phyloP scores from a whole-genome alignment of 1,284 basidiomycete genomes.

The Cutaneotrichosporon dermatis region DNA sequence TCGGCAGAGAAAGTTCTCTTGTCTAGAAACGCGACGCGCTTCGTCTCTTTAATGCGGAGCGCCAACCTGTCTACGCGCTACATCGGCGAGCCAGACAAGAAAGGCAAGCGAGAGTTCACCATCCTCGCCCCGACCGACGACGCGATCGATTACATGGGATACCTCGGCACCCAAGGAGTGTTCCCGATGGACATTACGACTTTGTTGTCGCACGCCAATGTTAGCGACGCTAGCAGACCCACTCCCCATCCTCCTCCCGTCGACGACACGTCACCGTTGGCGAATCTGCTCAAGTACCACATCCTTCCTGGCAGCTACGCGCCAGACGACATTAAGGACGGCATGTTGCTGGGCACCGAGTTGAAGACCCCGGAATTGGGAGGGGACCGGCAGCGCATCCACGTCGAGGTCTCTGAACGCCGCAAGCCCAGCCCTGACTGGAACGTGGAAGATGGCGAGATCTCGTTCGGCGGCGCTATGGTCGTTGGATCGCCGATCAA shows the following conservation, averaged over 20 bases:
- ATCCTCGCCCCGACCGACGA: constrained; percentile 88
- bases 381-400: constrained; percentile 66
- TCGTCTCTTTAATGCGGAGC: constrained; percentile 81
- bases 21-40: constrained; percentile 79
- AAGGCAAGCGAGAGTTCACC: constrained; percentile 55
- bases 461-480: constrained; percentile 79
- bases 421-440: constrained; percentile 46
- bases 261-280: constrained; percentile 33
- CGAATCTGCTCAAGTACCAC: constrained; percentile 61
- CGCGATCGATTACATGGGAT: constrained; percentile 55
- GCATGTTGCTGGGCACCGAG: constrained; percentile 72
- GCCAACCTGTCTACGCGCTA: constrained; percentile 65
- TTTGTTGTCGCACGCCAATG: not conserved
- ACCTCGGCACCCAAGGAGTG: constrained; percentile 1
- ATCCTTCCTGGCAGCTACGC: constrained; percentile 74
- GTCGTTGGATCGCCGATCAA: constrained; percentile 63
- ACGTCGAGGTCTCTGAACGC: constrained; percentile 58
- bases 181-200: constrained; percentile 1
- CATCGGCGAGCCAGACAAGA: constrained; percentile 58
- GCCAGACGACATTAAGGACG: constrained; percentile 64
- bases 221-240: not conserved
- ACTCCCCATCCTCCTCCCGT: not conserved
- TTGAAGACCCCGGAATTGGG: constrained; percentile 64
- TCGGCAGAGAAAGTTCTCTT: constrained; percentile 75
- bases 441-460: constrained; percentile 53